Percentiles rank a stretch among this genome's conserved stretches.
phyloP scores from a whole-genome alignment of 208 protist species.

The Leishmania mexicana region DNA sequence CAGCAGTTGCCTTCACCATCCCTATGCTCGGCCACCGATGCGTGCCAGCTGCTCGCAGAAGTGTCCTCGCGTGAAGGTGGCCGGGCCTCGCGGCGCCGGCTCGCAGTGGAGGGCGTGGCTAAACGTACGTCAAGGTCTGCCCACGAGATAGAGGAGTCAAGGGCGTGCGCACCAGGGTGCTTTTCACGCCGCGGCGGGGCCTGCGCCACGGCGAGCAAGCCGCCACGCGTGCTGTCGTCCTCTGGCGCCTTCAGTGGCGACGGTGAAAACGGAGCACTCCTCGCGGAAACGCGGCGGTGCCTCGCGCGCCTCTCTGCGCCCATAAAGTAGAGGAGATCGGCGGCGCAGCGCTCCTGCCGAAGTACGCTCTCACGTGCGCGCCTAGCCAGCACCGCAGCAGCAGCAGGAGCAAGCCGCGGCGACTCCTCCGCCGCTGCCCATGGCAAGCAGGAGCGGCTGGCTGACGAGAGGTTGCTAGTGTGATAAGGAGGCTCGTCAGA shows the following conservation, averaged over 20 bases:
- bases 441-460: neutral
- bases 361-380: conserved; percentile 22
- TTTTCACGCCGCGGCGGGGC: neutral
- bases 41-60: no score
- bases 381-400: conserved; percentile 17
- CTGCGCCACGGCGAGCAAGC: neutral
- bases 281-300: neutral
- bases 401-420: conserved; percentile 11
- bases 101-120: neutral
- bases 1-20: neutral
- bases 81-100: neutral
- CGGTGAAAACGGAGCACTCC: neutral
- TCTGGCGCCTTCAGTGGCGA: neutral
- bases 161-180: neutral
- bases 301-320: conserved; percentile 10
- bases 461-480: neutral
- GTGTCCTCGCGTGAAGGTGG: neutral
- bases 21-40: neutral
- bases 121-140: conserved; percentile 3
- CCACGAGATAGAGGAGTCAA: neutral
- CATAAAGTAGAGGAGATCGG: conserved; percentile 33
- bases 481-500: neutral
- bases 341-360: conserved; percentile 22
- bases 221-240: neutral
- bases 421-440: neutral